phyloP scores from a whole-genome alignment of 2,329 filamentous ascomycete species.

The Hypoxylon sp. region DNA sequence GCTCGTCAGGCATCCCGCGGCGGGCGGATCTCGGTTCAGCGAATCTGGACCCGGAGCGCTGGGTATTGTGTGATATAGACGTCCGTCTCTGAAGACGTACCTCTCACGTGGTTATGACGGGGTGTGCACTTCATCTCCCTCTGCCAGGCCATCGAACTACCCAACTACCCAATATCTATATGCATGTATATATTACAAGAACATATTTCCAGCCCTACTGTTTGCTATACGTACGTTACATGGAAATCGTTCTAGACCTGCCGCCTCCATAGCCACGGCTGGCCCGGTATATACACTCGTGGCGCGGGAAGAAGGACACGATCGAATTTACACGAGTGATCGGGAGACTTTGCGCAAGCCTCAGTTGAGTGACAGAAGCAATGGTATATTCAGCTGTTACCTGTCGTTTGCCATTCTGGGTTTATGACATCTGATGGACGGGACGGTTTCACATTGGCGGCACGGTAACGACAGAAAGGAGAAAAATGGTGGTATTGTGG shows the following conservation, averaged over 20 bases:
- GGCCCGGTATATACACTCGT: conserved; percentile 8
- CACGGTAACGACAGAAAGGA: conserved; percentile 11
- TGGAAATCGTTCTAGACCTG: neutral
- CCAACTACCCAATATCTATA: no score
- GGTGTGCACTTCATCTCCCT: neutral
- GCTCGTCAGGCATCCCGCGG: conserved; percentile 22
- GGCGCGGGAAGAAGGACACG: conserved; percentile 3
- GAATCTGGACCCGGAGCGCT: conserved; percentile 31
- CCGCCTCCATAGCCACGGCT: conserved; percentile 1
- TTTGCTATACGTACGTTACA: conserved; percentile 16
- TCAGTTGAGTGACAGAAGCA: conserved; percentile 7
- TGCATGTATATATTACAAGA: neutral
- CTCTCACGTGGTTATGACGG: neutral
- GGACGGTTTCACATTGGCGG: conserved; percentile 12
- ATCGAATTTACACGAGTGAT: neutral
- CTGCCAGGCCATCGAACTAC: neutral
- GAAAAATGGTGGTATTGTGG: conserved; percentile 4
- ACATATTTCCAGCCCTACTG: neutral
- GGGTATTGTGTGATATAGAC: conserved; percentile 24
- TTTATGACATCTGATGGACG: conserved; percentile 3
- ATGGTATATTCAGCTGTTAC: conserved; percentile 15
- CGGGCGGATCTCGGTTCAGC: conserved; percentile 35
- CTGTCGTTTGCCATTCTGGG: conserved; percentile 8
- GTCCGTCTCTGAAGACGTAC: conserved; percentile 9
- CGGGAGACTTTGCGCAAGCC: conserved; percentile 9